Evolutionary conservation across 495 filamentous ascomycete species (phyloP), one percentile per base, ranked within the genome.

Genomic region (Neurospora hispaniola): DNA sequence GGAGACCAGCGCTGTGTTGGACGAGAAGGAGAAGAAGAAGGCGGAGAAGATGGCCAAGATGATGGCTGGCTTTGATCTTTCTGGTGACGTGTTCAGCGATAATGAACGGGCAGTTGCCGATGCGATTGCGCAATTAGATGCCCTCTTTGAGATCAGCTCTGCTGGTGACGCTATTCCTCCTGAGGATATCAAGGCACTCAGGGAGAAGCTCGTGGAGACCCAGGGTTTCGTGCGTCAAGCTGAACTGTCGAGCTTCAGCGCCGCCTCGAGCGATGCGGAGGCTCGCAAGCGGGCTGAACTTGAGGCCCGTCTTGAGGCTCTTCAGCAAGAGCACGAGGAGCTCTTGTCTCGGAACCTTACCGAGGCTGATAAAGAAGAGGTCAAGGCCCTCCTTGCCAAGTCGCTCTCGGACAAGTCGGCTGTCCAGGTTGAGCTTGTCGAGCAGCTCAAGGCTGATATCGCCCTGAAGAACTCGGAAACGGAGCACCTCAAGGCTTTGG

Each of bases 41-140:
- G 93, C 93, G 7, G 96, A 98, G 84, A 93, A 94, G 80, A 99
- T 99, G 96, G 96, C 96, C 39, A 93, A 97, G 88, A 99, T 99
- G 96, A 97, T 99, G 95, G 95, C 96, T 69, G 93, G 95, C 7
- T 98, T 99, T 74, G 94, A 98, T 78, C 88, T 98, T 42, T 94
- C 92, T 44, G 91, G 89, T 27, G 94, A 98, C 71, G 89, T 93
- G 18, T 94, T 98, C 82, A 96, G 92, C 54, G 91, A 93, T 43
- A 97, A 97, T 77, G 96, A 98, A 80, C 87, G 90, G 73, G 90
- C 89, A 69, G 90, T 99, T 48, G 89, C 92, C 77, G 87, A 90
- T 71, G 89, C 93, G 72, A 94, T 98, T 75, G 88, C 92, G 70
- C 90, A 91, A 74, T 84, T 98, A 41, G 94, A 97, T 73, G 82